Evolutionary conservation across 139 green algal genomes (phyloP).

Genomic region (Chlamydomonas incerta): DNA sequence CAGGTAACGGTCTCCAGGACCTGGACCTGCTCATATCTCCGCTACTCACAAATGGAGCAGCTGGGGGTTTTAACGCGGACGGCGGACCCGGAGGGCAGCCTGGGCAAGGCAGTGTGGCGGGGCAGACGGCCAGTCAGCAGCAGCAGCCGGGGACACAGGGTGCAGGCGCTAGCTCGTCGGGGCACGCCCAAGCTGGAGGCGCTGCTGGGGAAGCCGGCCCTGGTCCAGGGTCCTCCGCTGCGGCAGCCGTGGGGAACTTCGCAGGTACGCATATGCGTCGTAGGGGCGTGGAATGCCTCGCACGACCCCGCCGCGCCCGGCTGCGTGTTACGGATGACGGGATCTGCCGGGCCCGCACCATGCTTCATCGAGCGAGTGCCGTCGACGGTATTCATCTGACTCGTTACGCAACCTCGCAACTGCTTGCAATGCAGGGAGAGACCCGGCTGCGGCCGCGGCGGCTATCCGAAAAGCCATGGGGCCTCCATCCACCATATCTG

Average conservation of each 20-base stretch:
- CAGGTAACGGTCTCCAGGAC: conserved; percentile 28
- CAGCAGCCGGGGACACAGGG: background rate
- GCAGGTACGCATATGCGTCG: too few relatives aligned
- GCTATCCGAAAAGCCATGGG: conserved; percentile 20
- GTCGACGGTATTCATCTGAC: too few relatives aligned
- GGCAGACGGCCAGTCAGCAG: background rate
- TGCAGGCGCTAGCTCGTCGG: too few relatives aligned
- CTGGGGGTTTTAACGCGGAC: background rate
- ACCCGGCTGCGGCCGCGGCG: background rate
- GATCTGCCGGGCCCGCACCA: too few relatives aligned
- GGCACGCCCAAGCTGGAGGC: background rate
- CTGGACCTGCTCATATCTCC: conserved; percentile 40
- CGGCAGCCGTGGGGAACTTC: background rate
- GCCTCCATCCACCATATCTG: conserved; percentile 22
- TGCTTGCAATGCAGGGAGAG: too few relatives aligned
- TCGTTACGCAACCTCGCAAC: too few relatives aligned
- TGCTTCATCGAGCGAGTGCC: too few relatives aligned
- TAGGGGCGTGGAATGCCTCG: too few relatives aligned
- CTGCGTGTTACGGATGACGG: too few relatives aligned
- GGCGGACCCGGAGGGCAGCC: background rate
- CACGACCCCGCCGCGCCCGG: too few relatives aligned
- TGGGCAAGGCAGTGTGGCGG: too few relatives aligned
- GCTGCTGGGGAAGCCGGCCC: background rate
- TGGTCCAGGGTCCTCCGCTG: background rate
- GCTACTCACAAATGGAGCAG: background rate